These are phyloP conservation scores for Entophlyctis helioformis DNA, from an alignment of 192 early-diverging fungal genomes.

Conservation along the genomic window DNA sequence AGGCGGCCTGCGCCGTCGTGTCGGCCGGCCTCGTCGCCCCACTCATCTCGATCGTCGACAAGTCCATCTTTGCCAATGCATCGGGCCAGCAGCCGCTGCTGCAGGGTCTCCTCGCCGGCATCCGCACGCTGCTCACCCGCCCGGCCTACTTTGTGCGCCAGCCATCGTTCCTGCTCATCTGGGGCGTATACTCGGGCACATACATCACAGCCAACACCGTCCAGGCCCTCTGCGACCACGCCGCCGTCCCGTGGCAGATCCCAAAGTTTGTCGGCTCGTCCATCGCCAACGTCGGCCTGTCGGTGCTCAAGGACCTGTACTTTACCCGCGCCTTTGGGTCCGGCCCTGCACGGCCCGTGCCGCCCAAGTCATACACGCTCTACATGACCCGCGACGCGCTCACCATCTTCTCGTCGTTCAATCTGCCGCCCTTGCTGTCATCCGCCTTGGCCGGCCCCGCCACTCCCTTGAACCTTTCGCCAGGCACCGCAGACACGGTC, in stretches of 20 bases:
- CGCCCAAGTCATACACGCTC: constrained; percentile 10
- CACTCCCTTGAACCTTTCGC: too few relatives aligned
- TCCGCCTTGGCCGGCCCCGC: neutral
- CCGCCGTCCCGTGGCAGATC: constrained; percentile 7
- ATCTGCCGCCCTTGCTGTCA: constrained; percentile 21
- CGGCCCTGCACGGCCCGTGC: constrained; percentile 18
- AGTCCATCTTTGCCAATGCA: constrained; percentile 28
- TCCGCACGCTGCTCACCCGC: constrained; percentile 11
- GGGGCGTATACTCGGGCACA: constrained; percentile 22
- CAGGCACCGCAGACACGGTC: constrained; percentile 8
- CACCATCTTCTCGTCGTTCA: constrained; percentile 33
- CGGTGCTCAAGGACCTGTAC: constrained; percentile 25
- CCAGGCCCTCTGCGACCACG: constrained; percentile 20
- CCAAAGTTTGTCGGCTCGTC: constrained; percentile 29
- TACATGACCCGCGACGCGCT: constrained; percentile 24
- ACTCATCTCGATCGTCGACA: constrained; percentile 33
- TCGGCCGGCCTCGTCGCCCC: constrained; percentile 10
- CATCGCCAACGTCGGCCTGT: constrained; percentile 21
- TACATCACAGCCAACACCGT: constrained; percentile 28
- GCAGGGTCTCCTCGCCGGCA: constrained; percentile 9
- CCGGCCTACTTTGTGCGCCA: constrained; percentile 16
- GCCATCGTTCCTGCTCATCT: constrained; percentile 21
- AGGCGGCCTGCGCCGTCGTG: constrained; percentile 1
- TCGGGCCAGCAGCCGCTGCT: constrained; percentile 15
- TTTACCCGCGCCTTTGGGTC: constrained; percentile 28